These are phyloP conservation scores for Venturia effusa DNA, from an alignment of 2,329 filamentous ascomycete genomes.

Conservation along the genomic window DNA sequence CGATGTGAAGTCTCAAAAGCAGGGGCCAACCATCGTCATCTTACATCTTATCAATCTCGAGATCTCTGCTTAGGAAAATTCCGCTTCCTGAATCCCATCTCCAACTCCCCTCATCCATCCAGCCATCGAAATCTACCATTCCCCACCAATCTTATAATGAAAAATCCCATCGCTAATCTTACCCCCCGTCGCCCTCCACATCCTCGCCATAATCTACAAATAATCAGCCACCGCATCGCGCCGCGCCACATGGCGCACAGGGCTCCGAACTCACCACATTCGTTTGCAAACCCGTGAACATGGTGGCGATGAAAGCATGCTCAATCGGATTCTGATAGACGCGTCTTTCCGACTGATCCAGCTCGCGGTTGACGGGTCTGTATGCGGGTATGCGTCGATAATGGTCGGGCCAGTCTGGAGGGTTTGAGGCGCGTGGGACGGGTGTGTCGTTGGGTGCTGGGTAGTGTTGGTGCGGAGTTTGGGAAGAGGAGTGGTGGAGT, in stretches of 20 bases:
- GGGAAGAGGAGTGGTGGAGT: constrained; percentile 31
- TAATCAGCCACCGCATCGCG: no score
- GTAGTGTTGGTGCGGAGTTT: constrained; percentile 21
- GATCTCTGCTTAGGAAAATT: neutral
- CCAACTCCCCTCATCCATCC: neutral
- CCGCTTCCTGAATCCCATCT: neutral
- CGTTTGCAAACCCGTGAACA: constrained; percentile 38
- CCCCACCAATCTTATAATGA: neutral
- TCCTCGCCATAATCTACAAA: constrained; percentile 27
- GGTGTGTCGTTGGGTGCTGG: constrained; percentile 21
- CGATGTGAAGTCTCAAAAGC: no score
- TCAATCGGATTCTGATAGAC: constrained; percentile 35
- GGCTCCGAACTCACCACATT: constrained; percentile 31
- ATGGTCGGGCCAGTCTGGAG: constrained; percentile 35
- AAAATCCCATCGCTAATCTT: constrained; percentile 30
- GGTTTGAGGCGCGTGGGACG: constrained; percentile 18
- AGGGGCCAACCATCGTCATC: no score
- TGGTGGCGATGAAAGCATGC: constrained; percentile 36
- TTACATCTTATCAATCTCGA: neutral
- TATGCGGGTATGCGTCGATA: constrained; percentile 38
- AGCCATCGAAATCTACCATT: neutral
- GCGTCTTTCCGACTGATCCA: constrained; percentile 31
- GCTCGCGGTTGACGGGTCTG: constrained; percentile 33
- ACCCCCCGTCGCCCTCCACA: constrained; percentile 42
- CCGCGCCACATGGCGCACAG: neutral